Evolutionary conservation across 768 basidiomycete species (phyloP), one percentile per base, ranked within the genome.

Genomic region (Clathrus columnatus): DNA sequence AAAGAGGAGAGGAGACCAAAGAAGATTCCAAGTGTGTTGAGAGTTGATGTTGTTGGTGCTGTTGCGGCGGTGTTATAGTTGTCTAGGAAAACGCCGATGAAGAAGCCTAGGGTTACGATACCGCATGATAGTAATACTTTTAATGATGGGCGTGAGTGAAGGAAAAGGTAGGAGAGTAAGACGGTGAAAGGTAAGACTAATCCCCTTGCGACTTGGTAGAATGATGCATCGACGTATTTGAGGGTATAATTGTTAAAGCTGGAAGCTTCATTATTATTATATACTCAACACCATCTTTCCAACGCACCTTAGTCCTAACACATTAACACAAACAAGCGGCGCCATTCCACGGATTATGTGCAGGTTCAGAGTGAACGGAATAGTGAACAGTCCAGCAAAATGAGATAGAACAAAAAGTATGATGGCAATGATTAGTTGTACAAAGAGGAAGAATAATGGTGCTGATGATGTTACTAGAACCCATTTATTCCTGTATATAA

Each of bases 191-290:
- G 94, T 21, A 98, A 82, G 26, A 98, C 82, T 58, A 98, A 78
- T 8, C 94, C 94, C 16, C 94, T 85, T 0, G 94, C 94, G 59
- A 98, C 87, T 73, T 95, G 93, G 68, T 95, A 93, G 70, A 95
- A 92, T 0, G 91, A 93, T 11, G 91, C 90, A 55, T 93, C 92
- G 61, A 96, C 93, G 64, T 87, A 91, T 82, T 92, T 90, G 57
- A 94, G 78, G 41, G 87, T 91, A 65, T 83, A 92, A 67, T 93
- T 94, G 70, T 88, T 89, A 65, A 89, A 85, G 63, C 88, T 91
- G 65, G 27, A 28, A 43, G 16, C 41, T 42, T 27, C 10, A 17
- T 43, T 17, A 14, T 27, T 23, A 18, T 57, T 52, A 50, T 43
- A 44, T 24, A 48, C 21, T 56, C 16, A 23, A n/a, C 23, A 27